Base-by-base conservation (phyloP, 2,329 filamentous ascomycete genomes). In the Aureobasidium sp. region DNA sequence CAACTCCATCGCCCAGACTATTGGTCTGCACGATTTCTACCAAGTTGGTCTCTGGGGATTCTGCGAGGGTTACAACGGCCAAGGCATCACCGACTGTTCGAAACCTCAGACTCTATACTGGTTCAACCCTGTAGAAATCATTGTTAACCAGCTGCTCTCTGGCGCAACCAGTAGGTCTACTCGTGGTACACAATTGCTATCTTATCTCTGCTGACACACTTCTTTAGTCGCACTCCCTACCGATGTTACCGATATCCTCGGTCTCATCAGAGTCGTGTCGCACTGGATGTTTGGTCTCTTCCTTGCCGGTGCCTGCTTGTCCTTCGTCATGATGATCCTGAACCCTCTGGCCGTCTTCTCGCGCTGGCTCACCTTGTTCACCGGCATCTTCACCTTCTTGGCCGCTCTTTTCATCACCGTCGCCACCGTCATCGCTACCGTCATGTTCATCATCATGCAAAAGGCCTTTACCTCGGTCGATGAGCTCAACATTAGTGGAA, bases 1-100 rank as follows among this genome's bases (percentile, higher is more conserved):
- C 75, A 96, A 96, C 78, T 91, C 87, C 49, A 91, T 96, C 67
- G 91, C 91, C 4, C 87, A 90, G 57, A 90, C 88, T 25, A 80
- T 97, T 60, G 93, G 92, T 34, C 81, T 97, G 53, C 91, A 96
- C 73, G 93, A 97, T 75, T 97, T 96, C 76, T 97, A 97, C 75
- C 89, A 91, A 69, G 89, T 96, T 31, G 92, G 92, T 6, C 77
- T 97, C 44, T 97, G 93, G 93, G 88, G 87, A 64, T 96, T 88
- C 74, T 97, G 93, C 75, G 90, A 96, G 73, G 92, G 92, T 22
- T 95, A 92, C 74, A 79, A 84, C 62, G 81, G 83, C 68, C 80
- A 87, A 75, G 89, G 89, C 41, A 85, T 94, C 65, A 93, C 90
- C 0, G 77, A 78, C 65, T 97, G 93, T 76, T 91, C 88, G 8